Evolutionary conservation across 208 protist species (phyloP).

Genomic region (Leishmania gerbilli): DNA sequence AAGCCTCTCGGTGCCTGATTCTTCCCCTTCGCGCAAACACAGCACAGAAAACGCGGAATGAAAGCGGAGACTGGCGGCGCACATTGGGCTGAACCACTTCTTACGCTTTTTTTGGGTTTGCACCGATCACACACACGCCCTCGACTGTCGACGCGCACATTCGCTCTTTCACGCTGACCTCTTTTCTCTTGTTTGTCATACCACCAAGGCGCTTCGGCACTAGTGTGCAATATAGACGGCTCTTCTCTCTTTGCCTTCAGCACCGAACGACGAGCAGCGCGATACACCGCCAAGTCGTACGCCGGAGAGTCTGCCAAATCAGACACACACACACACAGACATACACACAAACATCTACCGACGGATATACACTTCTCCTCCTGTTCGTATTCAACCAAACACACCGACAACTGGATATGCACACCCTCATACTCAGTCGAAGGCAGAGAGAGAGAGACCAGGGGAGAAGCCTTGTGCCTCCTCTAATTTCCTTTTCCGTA

Average conservation of each 20-base stretch:
- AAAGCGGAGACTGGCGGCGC: background rate
- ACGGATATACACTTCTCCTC: background rate
- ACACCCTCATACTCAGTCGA: background rate
- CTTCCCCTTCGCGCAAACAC: background rate
- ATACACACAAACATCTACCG: background rate
- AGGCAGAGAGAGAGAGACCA: background rate
- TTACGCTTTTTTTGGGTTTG: background rate
- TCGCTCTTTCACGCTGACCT: background rate
- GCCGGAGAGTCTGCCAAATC: background rate
- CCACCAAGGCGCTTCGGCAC: background rate
- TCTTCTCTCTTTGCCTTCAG: background rate
- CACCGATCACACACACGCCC: background rate
- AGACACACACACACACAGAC: background rate
- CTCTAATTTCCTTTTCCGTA: background rate
- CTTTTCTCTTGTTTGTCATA: background rate
- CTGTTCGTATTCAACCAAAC: background rate
- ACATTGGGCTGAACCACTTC: background rate
- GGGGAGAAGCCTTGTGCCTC: background rate
- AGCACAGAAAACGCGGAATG: background rate
- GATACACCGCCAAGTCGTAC: background rate
- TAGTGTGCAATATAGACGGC: background rate
- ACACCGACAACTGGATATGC: background rate
- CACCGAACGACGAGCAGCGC: background rate
- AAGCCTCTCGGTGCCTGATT: background rate
- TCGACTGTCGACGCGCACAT: background rate